Evolutionary conservation across 2,329 filamentous ascomycete species (phyloP), one percentile per base, ranked within the genome.

Genomic region (Hypocreales sp.): DNA sequence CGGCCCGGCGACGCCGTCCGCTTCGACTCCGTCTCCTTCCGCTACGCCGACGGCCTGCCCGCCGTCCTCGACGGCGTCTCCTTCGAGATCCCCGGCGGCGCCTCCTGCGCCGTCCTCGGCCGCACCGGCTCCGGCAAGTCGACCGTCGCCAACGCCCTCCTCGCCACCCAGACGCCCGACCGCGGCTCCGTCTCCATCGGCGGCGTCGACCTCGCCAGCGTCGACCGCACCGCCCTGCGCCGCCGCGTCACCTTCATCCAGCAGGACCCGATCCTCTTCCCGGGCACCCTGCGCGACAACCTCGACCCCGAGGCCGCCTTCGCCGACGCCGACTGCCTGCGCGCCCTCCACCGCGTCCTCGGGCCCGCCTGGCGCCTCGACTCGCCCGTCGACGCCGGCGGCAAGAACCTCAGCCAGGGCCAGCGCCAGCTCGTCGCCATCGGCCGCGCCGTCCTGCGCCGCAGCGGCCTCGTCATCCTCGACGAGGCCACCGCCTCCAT

Each of bases 61-160:
- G 74, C 79, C 0, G 79, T 82, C 0, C 53, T 93, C 1, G 55
- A 61, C 7, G 59, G 75, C 24, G 60, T 92, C 16, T 72, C 68
- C 0, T 73, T 93, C 34, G 68, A 61, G 2, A 82, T 93, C 28
- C 79, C 79, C 0, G 66, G 65, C 4, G 66, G 67, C 2, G 58
- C 66, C 7, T 72, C 65, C 0, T 70, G 69, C 21, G 67, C 67
- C 0, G 69, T 93, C 5, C 75, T 87, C 1, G 84, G 84, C 2
- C 72, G 84, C 20, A 93, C 86, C 0, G 77, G 81, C 0, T 90
- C 80, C 0, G 84, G 84, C 11, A 94, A 94, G 53, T 86, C 78
- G 16, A 93, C 84, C 0, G 55, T 75, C 2, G 70, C 69, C 3
- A 61, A 74, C 17, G 64, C 65, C 3, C 55, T 76, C 1, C 56